These are phyloP conservation scores for Aspergillus texensis DNA, from an alignment of 2,329 filamentous ascomycete species.

Conservation along the genomic window DNA sequence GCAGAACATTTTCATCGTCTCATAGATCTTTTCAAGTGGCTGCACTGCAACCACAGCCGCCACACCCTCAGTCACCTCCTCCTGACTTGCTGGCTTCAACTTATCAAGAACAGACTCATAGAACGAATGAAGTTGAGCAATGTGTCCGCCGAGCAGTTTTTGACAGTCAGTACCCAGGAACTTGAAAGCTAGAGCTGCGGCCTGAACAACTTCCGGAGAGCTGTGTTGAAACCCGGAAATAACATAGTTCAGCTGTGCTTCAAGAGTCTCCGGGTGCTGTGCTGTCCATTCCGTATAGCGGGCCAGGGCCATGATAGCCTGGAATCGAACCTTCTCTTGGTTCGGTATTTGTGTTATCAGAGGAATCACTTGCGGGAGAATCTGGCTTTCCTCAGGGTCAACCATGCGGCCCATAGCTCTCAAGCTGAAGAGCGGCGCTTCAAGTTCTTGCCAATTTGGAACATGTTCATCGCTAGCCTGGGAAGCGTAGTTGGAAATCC, in stretches of 20 bases:
- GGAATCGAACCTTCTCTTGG: conserved; percentile 97
- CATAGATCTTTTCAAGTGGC: conserved; percentile 76
- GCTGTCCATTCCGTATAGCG: conserved; percentile 98
- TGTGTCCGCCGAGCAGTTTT: conserved; percentile 78
- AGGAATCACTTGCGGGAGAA: conserved; percentile 89
- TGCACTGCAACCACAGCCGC: conserved; percentile 89
- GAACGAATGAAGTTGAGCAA: conserved; percentile 84
- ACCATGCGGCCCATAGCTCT: conserved; percentile 97
- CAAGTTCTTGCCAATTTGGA: conserved; percentile 93
- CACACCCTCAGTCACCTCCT: conserved; percentile 95
- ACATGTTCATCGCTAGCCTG: conserved; percentile 74
- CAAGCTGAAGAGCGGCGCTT: conserved; percentile 93
- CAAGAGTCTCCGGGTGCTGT: conserved; percentile 86
- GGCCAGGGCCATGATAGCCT: conserved; percentile 95
- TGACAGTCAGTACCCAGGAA: conserved; percentile 97
- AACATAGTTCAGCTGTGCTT: conserved; percentile 93
- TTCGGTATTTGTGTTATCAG: conserved; percentile 91
- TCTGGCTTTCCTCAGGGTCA: conserved; percentile 79
- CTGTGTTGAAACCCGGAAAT: conserved; percentile 87
- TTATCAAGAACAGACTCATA: conserved; percentile 88
- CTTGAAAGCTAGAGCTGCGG: conserved; percentile 90
- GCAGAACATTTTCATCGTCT: conserved; percentile 86
- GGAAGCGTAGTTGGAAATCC: conserved; percentile 80
- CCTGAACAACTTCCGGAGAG: conserved; percentile 87
- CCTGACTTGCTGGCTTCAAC: conserved; percentile 82